Evolutionary conservation across 2,329 filamentous ascomycete species (phyloP), one percentile per base, ranked within the genome.

Genomic region (Tothia fuscella): DNA sequence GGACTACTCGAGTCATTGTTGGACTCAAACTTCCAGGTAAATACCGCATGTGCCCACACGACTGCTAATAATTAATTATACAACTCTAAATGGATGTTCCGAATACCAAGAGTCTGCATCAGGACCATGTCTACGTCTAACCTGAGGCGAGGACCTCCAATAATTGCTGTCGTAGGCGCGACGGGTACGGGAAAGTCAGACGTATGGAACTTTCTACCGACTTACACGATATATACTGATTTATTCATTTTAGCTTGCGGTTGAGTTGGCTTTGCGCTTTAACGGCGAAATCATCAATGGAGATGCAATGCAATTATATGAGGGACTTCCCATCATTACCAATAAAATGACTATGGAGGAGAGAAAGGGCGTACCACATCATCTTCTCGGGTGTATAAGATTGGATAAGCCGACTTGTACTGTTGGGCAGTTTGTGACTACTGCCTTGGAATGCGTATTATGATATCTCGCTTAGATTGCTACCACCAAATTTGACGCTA

Each of bases 301-400:
- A 35, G 91, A 98, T 68, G 91, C 91, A 29, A 94, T 98, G 87
- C 91, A 98, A 59, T 78, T 98, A 64, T 98, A 98, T 60, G 73
- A 75, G 41, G 91, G 91, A 3, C 67, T 98, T 32, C 87, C 91
- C 4, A 80, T 96, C 48, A 89, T 96, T 51, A 98, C 91, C 20
- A 98, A 98, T 60, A 93, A 96, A 58, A 82, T 96, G 45, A 76
- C 83, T 0, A 40, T 56, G 1, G 70, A 77, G 16, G 89, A 96
- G 57, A 79, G 78, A 53, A 74, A 80, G 46, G 84, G 81, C 7
- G 70, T 98, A 9, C 81, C 82, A 3, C 91, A 98, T 56, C 89
- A 98, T 59, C 67, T 98, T 3, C 72, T 98, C 19, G 85, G 83
- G 39, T 80, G 78, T 48, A 80, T 96, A 42, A 70, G 74, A 5